Percentiles rank a stretch among this genome's conserved stretches.
phyloP scores from a whole-genome alignment of 768 basidiomycete species.

The Suillus hirtellus region DNA sequence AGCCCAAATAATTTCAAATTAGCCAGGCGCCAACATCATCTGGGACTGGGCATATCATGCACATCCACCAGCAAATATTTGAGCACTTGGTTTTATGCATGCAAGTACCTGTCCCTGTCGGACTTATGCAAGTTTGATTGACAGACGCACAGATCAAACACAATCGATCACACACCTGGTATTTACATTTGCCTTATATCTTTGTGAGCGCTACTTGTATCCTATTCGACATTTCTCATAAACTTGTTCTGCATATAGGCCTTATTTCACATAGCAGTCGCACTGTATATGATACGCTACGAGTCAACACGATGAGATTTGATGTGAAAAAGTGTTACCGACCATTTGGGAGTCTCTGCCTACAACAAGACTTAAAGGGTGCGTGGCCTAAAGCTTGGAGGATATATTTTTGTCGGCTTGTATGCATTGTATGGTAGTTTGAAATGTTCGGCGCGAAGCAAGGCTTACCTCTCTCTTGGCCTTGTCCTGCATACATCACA shows the following conservation, averaged over 20 bases:
- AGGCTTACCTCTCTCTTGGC: no score
- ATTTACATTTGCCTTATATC: background rate
- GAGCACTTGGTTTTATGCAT: background rate
- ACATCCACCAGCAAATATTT: background rate
- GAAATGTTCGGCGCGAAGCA: no score
- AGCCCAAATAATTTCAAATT: slow-evolving; percentile 21
- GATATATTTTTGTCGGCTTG: no score
- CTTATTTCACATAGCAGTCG: background rate
- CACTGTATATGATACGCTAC: background rate
- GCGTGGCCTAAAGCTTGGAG: no score
- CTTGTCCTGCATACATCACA: no score
- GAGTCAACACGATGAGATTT: no score
- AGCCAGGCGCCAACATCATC: slow-evolving; percentile 19
- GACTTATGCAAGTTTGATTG: no score
- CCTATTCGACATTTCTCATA: background rate
- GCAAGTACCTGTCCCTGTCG: background rate
- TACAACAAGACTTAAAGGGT: no score
- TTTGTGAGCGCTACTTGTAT: background rate
- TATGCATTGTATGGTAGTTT: no score
- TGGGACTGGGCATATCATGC: background rate
- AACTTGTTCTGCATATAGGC: background rate
- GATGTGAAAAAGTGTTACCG: no score
- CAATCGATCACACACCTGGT: background rate
- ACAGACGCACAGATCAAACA: background rate
- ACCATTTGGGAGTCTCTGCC: no score